Base-by-base conservation (phyloP, 2,329 filamentous ascomycete species). In the Whalleya microplaca region DNA sequence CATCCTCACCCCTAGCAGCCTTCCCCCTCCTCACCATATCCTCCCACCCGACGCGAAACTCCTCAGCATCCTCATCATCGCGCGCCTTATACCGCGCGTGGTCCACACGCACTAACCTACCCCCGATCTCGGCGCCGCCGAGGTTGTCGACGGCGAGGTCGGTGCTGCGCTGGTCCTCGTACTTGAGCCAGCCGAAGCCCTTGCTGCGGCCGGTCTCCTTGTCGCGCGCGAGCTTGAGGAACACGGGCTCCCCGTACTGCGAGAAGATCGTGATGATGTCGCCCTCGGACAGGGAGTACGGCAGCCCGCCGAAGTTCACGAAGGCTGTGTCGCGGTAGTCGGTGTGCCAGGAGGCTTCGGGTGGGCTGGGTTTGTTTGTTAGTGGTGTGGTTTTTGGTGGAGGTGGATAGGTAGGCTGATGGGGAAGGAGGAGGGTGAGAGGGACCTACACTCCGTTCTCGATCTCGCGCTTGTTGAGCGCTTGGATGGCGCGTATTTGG, bases 281-380 rank as follows among this genome's bases (percentile, higher is more conserved):
- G 75, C 96, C 96, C 78, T 99, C 95, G 47, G 92, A 92, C 41
- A 99, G 83, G 69, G 96, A 91, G 75, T 90, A 96, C 2, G 93
- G 92, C 12, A 99, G 83, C 23, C 94, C 94, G 70, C 96, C 96
- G 66, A 99, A 93, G 80, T 97, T 96, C 72, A 99, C 80, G 74
- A 94, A 99, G 57, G 95, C 96, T 1, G 95, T 98, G 78, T 96
- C 95, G 76, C 92, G 91, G 77, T 98, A 99, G 79, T 99, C 96
- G 73, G 89, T 88, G 73, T 98, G 94, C 94, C 94, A 98, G 55
- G 94, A 97, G 62, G 89, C 94, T 75, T 92, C 87, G 42, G 93
- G 88, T 2, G 88, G 83, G 65, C 92, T 93, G n/a, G n/a, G 67
- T 41, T 49, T 32, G 10, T 41, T 6, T 14, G 60, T 73, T 63